phyloP scores from a whole-genome alignment of 768 basidiomycete genomes.

The Lentinula sp. region DNA sequence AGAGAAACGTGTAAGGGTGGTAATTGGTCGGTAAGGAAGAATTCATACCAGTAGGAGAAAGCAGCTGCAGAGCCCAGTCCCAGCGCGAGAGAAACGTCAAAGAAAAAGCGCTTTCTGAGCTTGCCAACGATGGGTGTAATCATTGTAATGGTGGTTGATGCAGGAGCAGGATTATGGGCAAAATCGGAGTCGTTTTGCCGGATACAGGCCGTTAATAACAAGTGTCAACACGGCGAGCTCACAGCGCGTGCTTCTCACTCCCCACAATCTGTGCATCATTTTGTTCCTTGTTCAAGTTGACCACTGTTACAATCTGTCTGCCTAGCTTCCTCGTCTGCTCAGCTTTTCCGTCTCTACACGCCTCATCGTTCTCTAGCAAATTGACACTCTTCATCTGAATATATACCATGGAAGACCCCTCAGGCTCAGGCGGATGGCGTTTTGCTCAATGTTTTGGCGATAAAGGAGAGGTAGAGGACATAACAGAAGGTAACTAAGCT shows the following conservation, averaged over 20 bases:
- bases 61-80: slow-evolving; percentile 73
- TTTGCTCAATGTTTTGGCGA: slow-evolving; percentile 99
- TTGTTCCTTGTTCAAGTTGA: slow-evolving; percentile 3
- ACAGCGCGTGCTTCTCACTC: neutral
- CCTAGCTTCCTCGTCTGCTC: neutral
- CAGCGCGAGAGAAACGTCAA: slow-evolving; percentile 69
- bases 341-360: neutral
- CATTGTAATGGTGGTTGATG: slow-evolving; percentile 41
- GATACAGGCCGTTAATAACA: slow-evolving; percentile 22
- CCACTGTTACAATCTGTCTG: neutral
- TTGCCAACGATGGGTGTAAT: slow-evolving; percentile 91
- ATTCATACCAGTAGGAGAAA: slow-evolving; percentile 79
- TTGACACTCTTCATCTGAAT: neutral
- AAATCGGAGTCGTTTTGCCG: slow-evolving; percentile 14
- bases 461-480: slow-evolving; percentile 99
- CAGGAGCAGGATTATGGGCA: slow-evolving; percentile 9
- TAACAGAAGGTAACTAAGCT: slow-evolving; percentile 78
- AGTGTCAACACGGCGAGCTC: neutral
- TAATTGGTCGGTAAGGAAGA: slow-evolving; percentile 10
- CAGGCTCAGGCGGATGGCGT: slow-evolving; percentile 89
- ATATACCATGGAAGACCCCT: slow-evolving; percentile 64
- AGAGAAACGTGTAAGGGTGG: slow-evolving; percentile 19
- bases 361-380: neutral
- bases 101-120: slow-evolving; percentile 89
- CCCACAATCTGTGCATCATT: slow-evolving; percentile 3